Percentiles rank a stretch among this genome's conserved stretches.
Evolutionary conservation across 495 filamentous ascomycete species (phyloP).

Genomic region (Hypoxylon rickii): DNA sequence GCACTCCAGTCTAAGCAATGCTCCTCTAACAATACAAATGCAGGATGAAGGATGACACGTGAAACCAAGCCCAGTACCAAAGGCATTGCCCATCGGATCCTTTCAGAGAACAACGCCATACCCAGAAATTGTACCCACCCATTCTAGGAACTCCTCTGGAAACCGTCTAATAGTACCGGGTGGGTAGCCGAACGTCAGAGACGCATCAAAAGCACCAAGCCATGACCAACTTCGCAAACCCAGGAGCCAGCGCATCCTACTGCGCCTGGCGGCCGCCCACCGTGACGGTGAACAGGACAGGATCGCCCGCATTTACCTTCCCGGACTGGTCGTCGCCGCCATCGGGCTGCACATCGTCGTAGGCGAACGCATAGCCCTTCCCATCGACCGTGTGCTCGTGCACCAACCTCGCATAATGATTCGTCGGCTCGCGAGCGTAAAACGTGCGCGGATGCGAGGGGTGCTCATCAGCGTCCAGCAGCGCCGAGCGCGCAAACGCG

Average conservation of each 20-base stretch:
- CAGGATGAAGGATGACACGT: too few relatives aligned
- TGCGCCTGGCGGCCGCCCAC: conserved; percentile 58
- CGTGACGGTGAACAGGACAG: conserved; percentile 64
- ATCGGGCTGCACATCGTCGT: conserved; percentile 73
- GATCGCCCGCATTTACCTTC: conserved; percentile 64
- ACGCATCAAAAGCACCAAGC: not conserved
- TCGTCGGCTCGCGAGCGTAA: conserved; percentile 63
- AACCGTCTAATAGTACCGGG: too few relatives aligned
- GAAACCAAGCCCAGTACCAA: too few relatives aligned
- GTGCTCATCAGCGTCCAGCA: conserved; percentile 54
- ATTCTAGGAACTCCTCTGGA: too few relatives aligned
- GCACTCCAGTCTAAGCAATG: too few relatives aligned
- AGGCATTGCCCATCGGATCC: too few relatives aligned
- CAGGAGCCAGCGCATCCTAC: not conserved
- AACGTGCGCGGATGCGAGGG: conserved; percentile 59
- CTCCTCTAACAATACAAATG: too few relatives aligned
- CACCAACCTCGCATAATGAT: conserved; percentile 73
- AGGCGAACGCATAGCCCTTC: conserved; percentile 78
- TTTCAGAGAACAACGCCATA: too few relatives aligned
- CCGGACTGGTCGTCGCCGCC: conserved; percentile 68
- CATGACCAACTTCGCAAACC: not conserved
- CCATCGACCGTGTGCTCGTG: conserved; percentile 68
- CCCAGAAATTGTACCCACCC: too few relatives aligned
- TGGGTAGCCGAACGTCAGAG: too few relatives aligned
- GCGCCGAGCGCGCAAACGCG: conserved; percentile 68